Base-by-base conservation (phyloP, 257 asterid species). In the Solanum infundibuliforme region DNA sequence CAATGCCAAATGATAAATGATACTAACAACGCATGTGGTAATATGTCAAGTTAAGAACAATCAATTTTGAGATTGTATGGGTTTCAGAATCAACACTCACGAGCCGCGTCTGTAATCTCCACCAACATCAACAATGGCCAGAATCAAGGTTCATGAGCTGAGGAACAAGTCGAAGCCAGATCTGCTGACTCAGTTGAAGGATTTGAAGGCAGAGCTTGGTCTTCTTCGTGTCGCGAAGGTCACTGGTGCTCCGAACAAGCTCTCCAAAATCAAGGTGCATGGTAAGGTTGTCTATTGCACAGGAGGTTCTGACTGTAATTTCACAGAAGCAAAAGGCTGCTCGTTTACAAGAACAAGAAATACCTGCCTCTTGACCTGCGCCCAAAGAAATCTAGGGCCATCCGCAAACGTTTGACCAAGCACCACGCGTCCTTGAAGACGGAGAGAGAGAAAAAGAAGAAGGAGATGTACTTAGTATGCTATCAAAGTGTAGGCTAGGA, bases 321-420 rank as follows among this genome's bases (percentile, higher is more conserved):
- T 92, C 96, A 31, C 95, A 94, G 92, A 94, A 90, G 88, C 95
- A 94, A 90, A 94, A 94, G 87, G 12, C 92, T 10, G 94, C 92
- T 12, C 88, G 96, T 85, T 21, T 94, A 94, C 91, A 90, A 92
- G 91, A 93, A 92, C 83, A 92, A 93, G 86, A 94, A 93, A 88
- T 94, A 93, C 87, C 84, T 94, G 88, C 96, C 94, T 0, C 95
- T 94, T 65, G 96, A 94, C 89, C 93, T 93, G 87, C 94, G 96
- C 87, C 94, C 94, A 1, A 93, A 94, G 92, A 94, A 94, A 90
- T 92, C 95, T 1, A 89, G 95, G 9, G 95, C 94, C 75, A 93
- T 93, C 87, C 95, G 94, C 89, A 91, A 91, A 76, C 95, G 94
- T 79, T 92, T 94, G 74, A 94, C 96, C 66, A 93, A 92, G 91